Conservation (phyloP, 2,329 filamentous ascomycete species). For the Ciborinia camelliae region DNA sequence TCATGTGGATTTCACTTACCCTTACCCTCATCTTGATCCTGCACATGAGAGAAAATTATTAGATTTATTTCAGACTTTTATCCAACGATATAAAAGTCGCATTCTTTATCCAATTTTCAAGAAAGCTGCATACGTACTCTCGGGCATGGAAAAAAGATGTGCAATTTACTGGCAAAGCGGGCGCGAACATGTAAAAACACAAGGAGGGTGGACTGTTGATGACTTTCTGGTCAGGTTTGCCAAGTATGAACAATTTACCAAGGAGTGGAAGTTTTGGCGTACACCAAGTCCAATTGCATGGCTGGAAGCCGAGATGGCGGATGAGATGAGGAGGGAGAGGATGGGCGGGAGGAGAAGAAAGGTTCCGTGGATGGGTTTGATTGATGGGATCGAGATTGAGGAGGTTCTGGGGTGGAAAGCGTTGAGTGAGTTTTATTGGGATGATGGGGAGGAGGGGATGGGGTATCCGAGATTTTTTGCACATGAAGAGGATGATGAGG, state of each 20-base stretch:
- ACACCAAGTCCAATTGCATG: neutral
- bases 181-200: neutral
- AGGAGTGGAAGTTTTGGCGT: neutral
- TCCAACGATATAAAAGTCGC: neutral
- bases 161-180: neutral
- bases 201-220: neutral
- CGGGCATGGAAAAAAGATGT: neutral
- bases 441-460: neutral
- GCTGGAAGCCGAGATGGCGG: neutral
- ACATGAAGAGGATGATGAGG: neutral
- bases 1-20: neutral
- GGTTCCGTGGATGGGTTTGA: neutral
- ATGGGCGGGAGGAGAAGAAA: neutral
- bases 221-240: neutral
- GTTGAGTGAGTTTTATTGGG: neutral
- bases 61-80: neutral
- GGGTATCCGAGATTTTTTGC: neutral
- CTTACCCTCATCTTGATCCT: neutral
- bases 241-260: neutral
- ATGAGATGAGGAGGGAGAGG: conserved; percentile 1
- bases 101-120: neutral
- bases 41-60: neutral
- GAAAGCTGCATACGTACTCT: neutral
- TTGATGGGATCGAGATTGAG: neutral
- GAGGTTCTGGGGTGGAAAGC: neutral